Evolutionary conservation across 1,284 basidiomycete species (phyloP), one percentile per base, ranked within the genome.

Genomic region (Bjerkandera adusta): DNA sequence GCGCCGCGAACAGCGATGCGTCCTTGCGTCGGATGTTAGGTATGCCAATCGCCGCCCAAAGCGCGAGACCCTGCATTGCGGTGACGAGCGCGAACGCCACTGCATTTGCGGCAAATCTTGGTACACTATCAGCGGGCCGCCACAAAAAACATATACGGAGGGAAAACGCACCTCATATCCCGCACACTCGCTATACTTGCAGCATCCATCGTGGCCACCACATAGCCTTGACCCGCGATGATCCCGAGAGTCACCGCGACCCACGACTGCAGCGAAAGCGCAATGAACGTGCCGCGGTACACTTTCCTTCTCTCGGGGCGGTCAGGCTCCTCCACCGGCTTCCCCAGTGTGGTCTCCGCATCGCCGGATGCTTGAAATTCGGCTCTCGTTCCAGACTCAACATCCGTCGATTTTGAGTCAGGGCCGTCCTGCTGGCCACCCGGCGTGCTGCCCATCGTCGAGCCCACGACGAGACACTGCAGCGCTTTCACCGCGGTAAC

Each of bases 381-480:
- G 16, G 47, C 50, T 20, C 35, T 38, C 42, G 3, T 18, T 29
- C n/a, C 44, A 13, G 22, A 45, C 38, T 24, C 41, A 39, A 10
- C 21, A 32, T 32, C 34, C 15, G 21, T 34, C 26, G 34, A 11
- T 22, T 48, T 30, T 16, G 26, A 32, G 22, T 21, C 26, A 5
- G 18, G 18, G 40, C 15, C 40, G 25, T 20, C 15, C 13, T 12
- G 7, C 20, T 43, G 30, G n/a, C 15, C 16, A 5, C n/a, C 15
- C 11, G 32, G 18, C 21, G 29, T 11, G 22, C 6, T 20, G 11
- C 41, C 41, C 21, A n/a, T 22, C 15, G 64, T 66, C 21, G 61
- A 51, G 38, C 60, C 55, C 25, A 68, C 63, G 34, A 68, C 59
- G 32, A 66, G 45, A 12, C 55, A 51, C 34, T 65, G 64, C 12